phyloP scores from a whole-genome alignment of 2,329 filamentous ascomycete species.

The Claviceps sp. region DNA sequence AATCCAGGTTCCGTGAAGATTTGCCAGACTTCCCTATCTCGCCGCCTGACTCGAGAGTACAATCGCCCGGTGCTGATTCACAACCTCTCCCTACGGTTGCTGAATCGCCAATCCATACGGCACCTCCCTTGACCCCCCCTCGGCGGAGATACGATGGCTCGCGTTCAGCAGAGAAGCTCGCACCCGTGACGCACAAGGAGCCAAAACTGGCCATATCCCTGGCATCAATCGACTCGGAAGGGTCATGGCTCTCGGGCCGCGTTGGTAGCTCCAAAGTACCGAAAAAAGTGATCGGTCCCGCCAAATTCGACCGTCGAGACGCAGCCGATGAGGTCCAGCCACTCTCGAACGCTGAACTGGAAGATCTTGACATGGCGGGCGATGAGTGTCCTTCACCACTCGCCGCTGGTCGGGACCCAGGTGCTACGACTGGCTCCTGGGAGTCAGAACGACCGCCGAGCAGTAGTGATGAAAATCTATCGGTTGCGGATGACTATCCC shows the following conservation, averaged over 20 bases:
- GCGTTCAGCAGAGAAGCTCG: conserved; percentile 28
- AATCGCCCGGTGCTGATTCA: conserved; percentile 56
- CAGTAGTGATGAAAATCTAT: conserved; percentile 44
- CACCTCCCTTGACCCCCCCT: conserved; percentile 14
- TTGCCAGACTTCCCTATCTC: conserved; percentile 75
- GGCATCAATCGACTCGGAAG: conserved; percentile 90
- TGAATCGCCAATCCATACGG: conserved; percentile 14
- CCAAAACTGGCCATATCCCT: conserved; percentile 69
- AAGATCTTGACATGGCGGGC: conserved; percentile 48
- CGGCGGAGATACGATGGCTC: conserved; percentile 30
- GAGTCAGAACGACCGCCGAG: conserved; percentile 29
- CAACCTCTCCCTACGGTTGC: conserved; percentile 19
- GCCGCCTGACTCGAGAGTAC: conserved; percentile 69
- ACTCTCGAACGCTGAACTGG: conserved; percentile 15
- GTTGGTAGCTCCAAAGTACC: conserved; percentile 34
- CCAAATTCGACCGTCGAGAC: conserved; percentile 18
- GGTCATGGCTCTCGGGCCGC: conserved; percentile 83
- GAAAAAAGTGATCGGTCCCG: conserved; percentile 29
- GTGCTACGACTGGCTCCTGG: conserved; percentile 24
- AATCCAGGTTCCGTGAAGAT: conserved; percentile 86
- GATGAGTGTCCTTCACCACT: conserved; percentile 59
- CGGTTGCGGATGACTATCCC: conserved; percentile 26
- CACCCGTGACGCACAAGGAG: conserved; percentile 33
- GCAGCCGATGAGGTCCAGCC: conserved; percentile 4
- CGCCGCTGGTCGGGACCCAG: conserved; percentile 15